Base-by-base conservation (phyloP, 805 yeast genomes). In the Candida alai region DNA sequence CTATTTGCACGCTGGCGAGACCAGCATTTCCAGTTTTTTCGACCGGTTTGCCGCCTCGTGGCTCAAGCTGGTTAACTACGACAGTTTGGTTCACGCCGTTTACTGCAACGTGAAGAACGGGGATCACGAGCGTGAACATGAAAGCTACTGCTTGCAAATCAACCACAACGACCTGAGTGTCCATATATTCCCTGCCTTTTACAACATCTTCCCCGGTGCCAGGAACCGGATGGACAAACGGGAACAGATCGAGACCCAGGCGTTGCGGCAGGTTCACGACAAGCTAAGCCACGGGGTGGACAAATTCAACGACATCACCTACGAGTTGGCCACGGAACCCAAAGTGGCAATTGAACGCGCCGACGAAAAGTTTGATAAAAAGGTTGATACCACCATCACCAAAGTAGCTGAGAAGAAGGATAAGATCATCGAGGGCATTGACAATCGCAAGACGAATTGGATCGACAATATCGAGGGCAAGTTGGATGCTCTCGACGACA, bases 21-120 rank as follows among this genome's bases (percentile, higher is more conserved):
- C 9, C 5, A 20, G 15, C 11, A 19, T 28, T 22, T 27, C 43
- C 4, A 35, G 35, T 8, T 60, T 68, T 32, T 69, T 72, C 45
- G 75, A 71, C 39, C 38, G 44, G 1, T 56, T 73, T 45, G 70
- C 74, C 0, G 44, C 47, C 17, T 51, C 49, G 9, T 73, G 76
- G 77, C 44, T 60, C 3, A 46, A 49, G 15, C 51, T 50, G 6
- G 39, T 60, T 9, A 50, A 56, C 10, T 52, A 60, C 32, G 48
- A 50, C 11, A 53, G 54, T 19, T 50, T 73, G 21, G 41, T 70
- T 2, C 61, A 62, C 29, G 70, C 76, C 0, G 52, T 54, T 2
- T 68, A 69, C 40, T 74, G 78, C 40, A 63, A 71, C 3, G 49
- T 65, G 4, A 56, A 58, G 32, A 8, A 9, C n/a, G 27, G 9